These are phyloP conservation scores for Beauveria sp. DNA, from an alignment of 2,329 filamentous ascomycete species.

Conservation along the genomic window DNA sequence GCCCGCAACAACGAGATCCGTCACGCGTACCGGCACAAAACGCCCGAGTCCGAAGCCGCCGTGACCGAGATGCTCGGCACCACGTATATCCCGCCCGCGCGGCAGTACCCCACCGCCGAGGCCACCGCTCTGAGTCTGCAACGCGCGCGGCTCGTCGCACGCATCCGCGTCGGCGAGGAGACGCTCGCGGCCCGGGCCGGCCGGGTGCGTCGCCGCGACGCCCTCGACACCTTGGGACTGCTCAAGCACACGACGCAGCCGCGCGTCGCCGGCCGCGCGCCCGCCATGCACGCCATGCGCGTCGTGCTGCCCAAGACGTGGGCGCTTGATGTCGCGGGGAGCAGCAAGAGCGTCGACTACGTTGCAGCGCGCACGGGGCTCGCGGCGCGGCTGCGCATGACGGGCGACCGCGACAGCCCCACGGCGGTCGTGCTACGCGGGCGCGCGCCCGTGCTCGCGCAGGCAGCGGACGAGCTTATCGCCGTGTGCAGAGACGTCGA, in stretches of 20 bases:
- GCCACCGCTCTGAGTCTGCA: not conserved
- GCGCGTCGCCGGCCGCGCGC: conserved; percentile 17
- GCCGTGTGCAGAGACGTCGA: conserved; percentile 23
- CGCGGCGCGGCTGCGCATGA: conserved; percentile 25
- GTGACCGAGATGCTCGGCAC: not conserved
- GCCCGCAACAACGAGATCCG: not conserved
- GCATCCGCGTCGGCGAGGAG: conserved; percentile 9
- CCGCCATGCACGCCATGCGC: conserved; percentile 28
- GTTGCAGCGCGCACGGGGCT: conserved; percentile 28
- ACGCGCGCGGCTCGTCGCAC: not conserved
- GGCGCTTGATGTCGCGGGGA: conserved; percentile 25
- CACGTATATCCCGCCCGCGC: not conserved
- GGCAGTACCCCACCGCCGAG: not conserved
- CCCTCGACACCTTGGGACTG: conserved; percentile 25
- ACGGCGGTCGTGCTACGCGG: conserved; percentile 28
- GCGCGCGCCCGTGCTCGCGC: conserved; percentile 22
- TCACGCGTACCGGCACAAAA: conserved; percentile 1
- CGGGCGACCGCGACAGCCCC: conserved; percentile 23
- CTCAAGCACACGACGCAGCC: conserved; percentile 31
- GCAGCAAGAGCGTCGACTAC: conserved; percentile 24
- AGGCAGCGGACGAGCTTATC: conserved; percentile 28
- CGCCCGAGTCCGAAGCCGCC: conserved; percentile 2
- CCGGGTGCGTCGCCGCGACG: not conserved
- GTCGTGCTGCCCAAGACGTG: conserved; percentile 28
- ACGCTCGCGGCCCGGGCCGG: not conserved